Base-by-base conservation (phyloP, 106 monocot species). In the Dendrobium huoshanense region DNA sequence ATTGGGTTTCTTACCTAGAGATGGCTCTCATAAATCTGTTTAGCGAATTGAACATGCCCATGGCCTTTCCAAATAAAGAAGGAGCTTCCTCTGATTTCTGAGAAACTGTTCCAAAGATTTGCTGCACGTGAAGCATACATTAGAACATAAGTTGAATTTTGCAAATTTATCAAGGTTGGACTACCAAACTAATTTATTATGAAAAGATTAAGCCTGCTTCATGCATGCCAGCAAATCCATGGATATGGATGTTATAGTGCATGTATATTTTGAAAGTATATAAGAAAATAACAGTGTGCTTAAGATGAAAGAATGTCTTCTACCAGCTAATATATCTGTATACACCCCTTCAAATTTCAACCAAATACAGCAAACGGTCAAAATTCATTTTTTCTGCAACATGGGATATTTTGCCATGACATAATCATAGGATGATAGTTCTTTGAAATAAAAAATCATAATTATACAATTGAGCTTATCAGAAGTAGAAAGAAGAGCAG, bases 11-110 rank as follows among this genome's bases (percentile, higher is more conserved):
- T 85, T 83, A 92, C 80, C 85, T 90, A 77, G 91, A 93, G 67
- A 96, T 91, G 47, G 85, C 83, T 83, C 83, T 97, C 94, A 97
- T 94, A 75, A 97, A 92, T 67, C 82, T 68, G 18, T 86, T 90
- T 55, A 92, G 41, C 7, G 92, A 92, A 80, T 75, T 80, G 55
- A 97, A 82, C 27, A 92, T 73, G 75, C 92, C 83, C 77, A 87
- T 83, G 9, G 90, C 96, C 85, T 84, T 86, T 44, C 17, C 80
- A 17, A 94, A 51, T 33, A 94, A 55, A 22, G 92, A 94, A 83
- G 89, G 86, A 5, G 75, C 68, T 73, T 87, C 68, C 19, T 90
- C 90, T n/a, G 83, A 75, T 51, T 92, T 83, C 42, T 92, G 90
- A 17, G 85, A 78, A 4, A 87, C 22, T 61, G 81, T 80, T 55